Evolutionary conservation across 2,329 filamentous ascomycete species (phyloP).

Genomic region (Monosporascus sp.): DNA sequence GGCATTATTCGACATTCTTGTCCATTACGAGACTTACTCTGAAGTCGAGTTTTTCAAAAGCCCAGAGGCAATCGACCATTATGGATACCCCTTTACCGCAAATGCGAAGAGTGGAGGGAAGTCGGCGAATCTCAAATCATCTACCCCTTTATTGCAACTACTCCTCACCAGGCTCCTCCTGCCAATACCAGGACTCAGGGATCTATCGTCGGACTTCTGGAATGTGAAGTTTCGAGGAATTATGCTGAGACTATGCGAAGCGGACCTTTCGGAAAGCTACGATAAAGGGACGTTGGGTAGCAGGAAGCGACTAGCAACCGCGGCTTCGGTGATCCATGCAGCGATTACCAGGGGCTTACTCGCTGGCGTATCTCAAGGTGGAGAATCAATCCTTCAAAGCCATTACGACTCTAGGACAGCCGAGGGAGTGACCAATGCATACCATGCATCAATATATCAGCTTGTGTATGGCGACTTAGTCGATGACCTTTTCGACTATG

Average conservation of each 20-base stretch:
- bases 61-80: conserved; percentile 56
- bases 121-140: conserved; percentile 32
- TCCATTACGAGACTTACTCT: conserved; percentile 53
- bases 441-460: conserved; percentile 60
- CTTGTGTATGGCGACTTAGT: conserved; percentile 64
- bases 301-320: conserved; percentile 69
- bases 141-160: conserved; percentile 62
- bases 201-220: conserved; percentile 62
- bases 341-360: conserved; percentile 61
- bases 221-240: conserved; percentile 53
- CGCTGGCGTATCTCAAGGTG: conserved; percentile 46
- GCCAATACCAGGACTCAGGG: conserved; percentile 58
- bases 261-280: conserved; percentile 73
- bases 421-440: conserved; percentile 56
- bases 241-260: conserved; percentile 56
- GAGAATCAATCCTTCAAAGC: conserved; percentile 16
- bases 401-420: conserved; percentile 55
- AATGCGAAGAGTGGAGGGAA: conserved; percentile 14
- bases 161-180: conserved; percentile 62
- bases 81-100: conserved; percentile 62
- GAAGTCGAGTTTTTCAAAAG: conserved; percentile 70
- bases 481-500: conserved; percentile 58
- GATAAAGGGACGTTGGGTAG: conserved; percentile 72
- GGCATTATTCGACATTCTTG: conserved; percentile 55
- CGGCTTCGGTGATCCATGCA: conserved; percentile 63